Conservation (phyloP, 2,329 filamentous ascomycete species). For the Onygenales sp. region DNA sequence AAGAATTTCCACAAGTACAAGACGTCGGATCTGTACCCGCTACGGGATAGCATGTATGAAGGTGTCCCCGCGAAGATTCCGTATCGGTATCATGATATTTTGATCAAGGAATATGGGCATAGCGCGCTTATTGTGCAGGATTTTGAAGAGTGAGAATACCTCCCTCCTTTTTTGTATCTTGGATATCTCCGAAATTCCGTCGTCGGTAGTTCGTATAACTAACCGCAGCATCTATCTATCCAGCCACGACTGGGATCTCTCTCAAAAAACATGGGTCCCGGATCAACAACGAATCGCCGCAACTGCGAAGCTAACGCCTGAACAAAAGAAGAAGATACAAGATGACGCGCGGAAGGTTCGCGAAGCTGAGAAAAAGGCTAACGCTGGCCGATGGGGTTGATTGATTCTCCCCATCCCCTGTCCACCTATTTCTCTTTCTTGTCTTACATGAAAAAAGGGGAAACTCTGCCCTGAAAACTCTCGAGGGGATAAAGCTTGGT, state of each 20-base stretch:
- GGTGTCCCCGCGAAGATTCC: conserved; percentile 62
- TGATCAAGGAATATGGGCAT: conserved; percentile 31
- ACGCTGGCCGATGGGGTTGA: not conserved
- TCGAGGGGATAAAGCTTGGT: not conserved
- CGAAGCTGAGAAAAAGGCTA: not conserved
- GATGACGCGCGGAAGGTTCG: conserved; percentile 2
- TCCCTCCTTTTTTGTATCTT: not conserved
- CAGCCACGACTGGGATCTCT: conserved; percentile 30
- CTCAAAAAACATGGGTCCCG: conserved; percentile 24
- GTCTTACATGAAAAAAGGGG: not conserved
- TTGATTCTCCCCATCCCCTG: not conserved
- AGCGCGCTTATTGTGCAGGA: conserved; percentile 24
- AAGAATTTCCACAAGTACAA: conserved; percentile 70
- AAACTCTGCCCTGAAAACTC: not conserved
- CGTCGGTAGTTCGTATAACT: not conserved
- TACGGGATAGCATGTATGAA: conserved; percentile 66
- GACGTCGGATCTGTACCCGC: conserved; percentile 63
- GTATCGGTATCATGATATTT: conserved; percentile 30
- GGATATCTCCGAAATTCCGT: not conserved
- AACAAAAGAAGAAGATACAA: conserved; percentile 4
- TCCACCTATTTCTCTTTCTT: not conserved
- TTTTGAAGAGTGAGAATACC: conserved; percentile 26
- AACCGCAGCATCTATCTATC: conserved; percentile 10
- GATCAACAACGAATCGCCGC: conserved; percentile 14
- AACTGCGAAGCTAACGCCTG: not conserved